Evolutionary conservation across 1,284 basidiomycete species (phyloP).

Genomic region (Ustilago esculenta): DNA sequence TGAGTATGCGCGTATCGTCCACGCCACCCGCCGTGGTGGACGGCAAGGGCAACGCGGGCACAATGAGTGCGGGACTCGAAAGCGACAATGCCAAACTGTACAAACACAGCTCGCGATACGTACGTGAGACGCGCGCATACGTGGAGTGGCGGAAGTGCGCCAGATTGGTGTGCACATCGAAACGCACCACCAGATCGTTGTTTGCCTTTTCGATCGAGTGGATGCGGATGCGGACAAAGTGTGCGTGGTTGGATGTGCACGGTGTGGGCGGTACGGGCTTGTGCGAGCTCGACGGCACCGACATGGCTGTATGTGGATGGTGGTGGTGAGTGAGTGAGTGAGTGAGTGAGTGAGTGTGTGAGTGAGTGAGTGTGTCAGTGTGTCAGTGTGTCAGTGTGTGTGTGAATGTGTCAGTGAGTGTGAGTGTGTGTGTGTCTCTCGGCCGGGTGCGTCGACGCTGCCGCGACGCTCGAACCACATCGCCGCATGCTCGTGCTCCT

Average conservation of each 20-base stretch:
- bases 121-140: constrained; percentile 50
- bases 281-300: constrained; percentile 6
- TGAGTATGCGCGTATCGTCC: constrained; percentile 54
- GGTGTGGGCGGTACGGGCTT: constrained; percentile 37
- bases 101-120: constrained; percentile 57
- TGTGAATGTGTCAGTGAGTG: too few relatives aligned
- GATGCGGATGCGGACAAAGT: constrained; percentile 43
- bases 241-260: too few relatives aligned
- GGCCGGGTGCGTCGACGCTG: too few relatives aligned
- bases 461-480: too few relatives aligned
- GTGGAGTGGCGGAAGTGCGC: constrained; percentile 50
- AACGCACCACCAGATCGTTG: constrained; percentile 48
- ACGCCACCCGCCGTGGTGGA: constrained; percentile 44
- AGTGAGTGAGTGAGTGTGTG: too few relatives aligned
- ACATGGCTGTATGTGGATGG: constrained; percentile 26
- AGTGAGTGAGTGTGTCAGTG: too few relatives aligned
- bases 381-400: too few relatives aligned
- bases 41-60: constrained; percentile 54
- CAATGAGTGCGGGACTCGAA: constrained; percentile 46
- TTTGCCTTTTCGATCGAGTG: constrained; percentile 48
- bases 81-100: constrained; percentile 50
- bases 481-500: neutral
- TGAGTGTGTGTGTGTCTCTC: too few relatives aligned
- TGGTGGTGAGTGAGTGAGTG: too few relatives aligned
- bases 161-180: constrained; percentile 59